phyloP scores from a whole-genome alignment of 495 filamentous ascomycete species.

The Aspergillus steynii region DNA sequence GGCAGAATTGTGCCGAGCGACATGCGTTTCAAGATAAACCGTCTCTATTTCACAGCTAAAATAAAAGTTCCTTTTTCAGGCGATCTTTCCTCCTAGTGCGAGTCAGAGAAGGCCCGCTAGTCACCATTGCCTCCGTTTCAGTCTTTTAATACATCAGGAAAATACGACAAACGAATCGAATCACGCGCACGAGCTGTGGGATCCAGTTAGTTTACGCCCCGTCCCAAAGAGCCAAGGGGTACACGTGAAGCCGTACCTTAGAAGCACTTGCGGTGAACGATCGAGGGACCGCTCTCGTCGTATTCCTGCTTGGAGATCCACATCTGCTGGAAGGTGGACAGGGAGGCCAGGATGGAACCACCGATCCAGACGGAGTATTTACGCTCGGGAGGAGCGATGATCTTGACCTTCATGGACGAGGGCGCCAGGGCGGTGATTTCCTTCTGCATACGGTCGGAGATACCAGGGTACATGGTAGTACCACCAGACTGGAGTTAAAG shows the following conservation, averaged over 20 bases:
- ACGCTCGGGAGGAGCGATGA: conserved; percentile 74
- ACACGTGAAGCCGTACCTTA: conserved; percentile 54
- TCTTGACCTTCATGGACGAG: conserved; percentile 88
- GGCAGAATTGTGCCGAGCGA: conserved; percentile 19
- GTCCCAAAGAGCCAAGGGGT: not conserved
- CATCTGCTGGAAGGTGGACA: conserved; percentile 99
- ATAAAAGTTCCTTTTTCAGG: conserved; percentile 50
- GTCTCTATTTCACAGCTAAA: conserved; percentile 52
- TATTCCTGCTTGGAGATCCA: conserved; percentile 99
- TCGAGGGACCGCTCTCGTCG: conserved; percentile 98
- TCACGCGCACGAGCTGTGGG: conserved; percentile 25
- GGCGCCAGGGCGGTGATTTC: conserved; percentile 99
- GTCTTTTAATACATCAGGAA: conserved; percentile 54
- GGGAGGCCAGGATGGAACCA: conserved; percentile 98
- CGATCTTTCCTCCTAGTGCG: conserved; percentile 47
- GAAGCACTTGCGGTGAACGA: conserved; percentile 99
- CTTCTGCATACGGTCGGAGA: conserved; percentile 99
- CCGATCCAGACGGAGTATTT: conserved; percentile 99
- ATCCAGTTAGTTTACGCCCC: not conserved
- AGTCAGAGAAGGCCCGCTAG: conserved; percentile 48
- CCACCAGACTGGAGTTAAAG: conserved; percentile 75
- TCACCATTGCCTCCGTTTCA: conserved; percentile 44
- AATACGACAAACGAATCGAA: conserved; percentile 47
- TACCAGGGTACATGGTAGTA: conserved; percentile 99
- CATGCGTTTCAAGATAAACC: conserved; percentile 30